Conservation (phyloP, 129 eudicot species). For the Kitagawia praeruptora region DNA sequence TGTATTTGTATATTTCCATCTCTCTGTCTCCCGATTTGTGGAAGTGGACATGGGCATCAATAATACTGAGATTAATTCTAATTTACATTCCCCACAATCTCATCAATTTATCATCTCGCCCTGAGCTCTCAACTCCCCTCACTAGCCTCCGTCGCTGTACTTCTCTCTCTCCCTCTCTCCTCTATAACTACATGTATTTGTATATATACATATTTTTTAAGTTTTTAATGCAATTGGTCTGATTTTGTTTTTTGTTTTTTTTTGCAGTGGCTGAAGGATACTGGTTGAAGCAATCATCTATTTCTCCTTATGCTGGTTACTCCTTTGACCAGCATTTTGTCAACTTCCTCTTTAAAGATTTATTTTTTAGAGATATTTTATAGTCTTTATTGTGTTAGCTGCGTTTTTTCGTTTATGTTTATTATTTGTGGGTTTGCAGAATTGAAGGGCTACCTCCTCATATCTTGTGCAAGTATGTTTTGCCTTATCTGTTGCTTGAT, state of each 20-base stretch:
- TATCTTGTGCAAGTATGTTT: slow-evolving; percentile 62
- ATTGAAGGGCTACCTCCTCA: slow-evolving; percentile 51
- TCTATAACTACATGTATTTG: neutral
- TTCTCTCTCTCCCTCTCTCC: neutral
- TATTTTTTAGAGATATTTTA: neutral
- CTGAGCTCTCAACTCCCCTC: slow-evolving; percentile 90
- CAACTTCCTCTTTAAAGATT: neutral
- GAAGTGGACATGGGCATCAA: slow-evolving; percentile 58
- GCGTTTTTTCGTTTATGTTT: slow-evolving; percentile 4
- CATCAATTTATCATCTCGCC: slow-evolving; percentile 83
- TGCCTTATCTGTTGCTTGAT: neutral
- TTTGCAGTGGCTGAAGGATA: slow-evolving; percentile 92
- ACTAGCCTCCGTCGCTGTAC: slow-evolving; percentile 92
- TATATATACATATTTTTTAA: neutral
- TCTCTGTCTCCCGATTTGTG: too few species aligned
- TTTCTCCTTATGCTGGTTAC: slow-evolving; percentile 93
- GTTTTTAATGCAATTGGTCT: neutral
- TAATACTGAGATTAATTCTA: slow-evolving; percentile 48
- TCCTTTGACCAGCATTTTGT: neutral
- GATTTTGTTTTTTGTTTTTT: neutral
- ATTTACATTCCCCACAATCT: slow-evolving; percentile 45
- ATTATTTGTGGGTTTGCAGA: slow-evolving; percentile 35
- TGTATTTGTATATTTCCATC: too few species aligned
- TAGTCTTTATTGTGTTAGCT: slow-evolving; percentile 6
- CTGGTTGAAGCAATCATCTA: slow-evolving; percentile 79